Conservation (phyloP, 1,139 yeast species). For the Yamadazyma aaseri region DNA sequence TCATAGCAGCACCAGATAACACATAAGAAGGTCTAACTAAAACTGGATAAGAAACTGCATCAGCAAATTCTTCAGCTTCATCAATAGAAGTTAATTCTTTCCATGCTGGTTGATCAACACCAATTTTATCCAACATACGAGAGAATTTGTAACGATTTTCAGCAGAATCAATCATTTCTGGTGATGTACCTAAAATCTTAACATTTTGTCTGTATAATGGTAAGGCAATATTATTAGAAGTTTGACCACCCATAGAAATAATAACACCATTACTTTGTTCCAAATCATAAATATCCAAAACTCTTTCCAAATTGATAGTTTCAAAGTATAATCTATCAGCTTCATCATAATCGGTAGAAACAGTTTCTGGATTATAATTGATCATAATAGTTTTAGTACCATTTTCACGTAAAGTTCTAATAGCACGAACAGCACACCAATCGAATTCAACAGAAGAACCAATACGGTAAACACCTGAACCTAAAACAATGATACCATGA, state of each 20-base stretch:
- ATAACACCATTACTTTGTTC: constrained; percentile 92
- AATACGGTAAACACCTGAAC: constrained; percentile 92
- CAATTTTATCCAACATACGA: constrained; percentile 94
- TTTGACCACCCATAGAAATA: constrained; percentile 98
- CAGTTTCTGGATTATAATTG: constrained; percentile 98
- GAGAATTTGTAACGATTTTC: constrained; percentile 98
- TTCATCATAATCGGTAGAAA: constrained; percentile 96
- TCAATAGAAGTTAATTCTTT: constrained; percentile 91
- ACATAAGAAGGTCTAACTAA: constrained; percentile 97
- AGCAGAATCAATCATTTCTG: constrained; percentile 98
- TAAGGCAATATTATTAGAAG: constrained; percentile 94
- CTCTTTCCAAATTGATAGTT: constrained; percentile 92
- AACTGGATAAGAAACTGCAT: constrained; percentile 90
- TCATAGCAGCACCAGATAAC: constrained; percentile 98
- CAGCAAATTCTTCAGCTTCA: constrained; percentile 93
- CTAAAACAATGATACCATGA: constrained; percentile 85
- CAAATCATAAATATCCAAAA: constrained; percentile 90
- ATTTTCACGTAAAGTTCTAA: constrained; percentile 86
- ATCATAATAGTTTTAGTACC: constrained; percentile 94
- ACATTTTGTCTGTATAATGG: constrained; percentile 93
- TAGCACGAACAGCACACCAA: constrained; percentile 96
- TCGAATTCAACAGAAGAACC: constrained; percentile 95
- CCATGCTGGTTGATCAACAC: constrained; percentile 99
- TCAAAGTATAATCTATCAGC: constrained; percentile 97
- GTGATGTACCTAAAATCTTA: constrained; percentile 94